These are phyloP conservation scores for Hypoxylon sp. DNA, from an alignment of 2,329 filamentous ascomycete species.

Conservation along the genomic window DNA sequence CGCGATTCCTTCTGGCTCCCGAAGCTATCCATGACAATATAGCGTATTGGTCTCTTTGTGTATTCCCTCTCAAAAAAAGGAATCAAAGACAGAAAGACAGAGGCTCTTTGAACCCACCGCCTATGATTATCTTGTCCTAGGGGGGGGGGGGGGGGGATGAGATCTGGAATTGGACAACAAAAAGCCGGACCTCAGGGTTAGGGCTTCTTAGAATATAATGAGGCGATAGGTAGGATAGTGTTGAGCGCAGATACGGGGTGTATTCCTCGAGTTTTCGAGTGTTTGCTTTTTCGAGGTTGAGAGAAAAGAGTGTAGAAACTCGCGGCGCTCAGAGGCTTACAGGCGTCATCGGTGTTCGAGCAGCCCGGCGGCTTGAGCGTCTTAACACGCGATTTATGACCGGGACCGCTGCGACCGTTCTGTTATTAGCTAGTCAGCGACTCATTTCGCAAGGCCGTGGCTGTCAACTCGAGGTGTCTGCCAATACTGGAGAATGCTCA, in stretches of 20 bases:
- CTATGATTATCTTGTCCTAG: background rate
- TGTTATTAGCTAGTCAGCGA: conserved; percentile 28
- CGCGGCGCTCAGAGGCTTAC: conserved; percentile 25
- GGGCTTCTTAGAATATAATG: background rate
- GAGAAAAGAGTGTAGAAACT: conserved; percentile 21
- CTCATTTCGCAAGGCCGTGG: conserved; percentile 19
- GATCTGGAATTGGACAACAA: background rate
- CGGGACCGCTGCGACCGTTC: conserved; percentile 25
- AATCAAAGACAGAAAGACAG: background rate
- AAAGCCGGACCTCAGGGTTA: background rate
- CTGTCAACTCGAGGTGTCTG: conserved; percentile 18
- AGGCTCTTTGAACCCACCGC: conserved; percentile 1
- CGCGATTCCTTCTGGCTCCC: conserved; percentile 45
- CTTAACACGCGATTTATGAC: conserved; percentile 41
- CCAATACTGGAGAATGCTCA: conserved; percentile 4
- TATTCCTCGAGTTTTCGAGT: conserved; percentile 8
- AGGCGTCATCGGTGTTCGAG: conserved; percentile 35
- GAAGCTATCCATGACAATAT: conserved; percentile 48
- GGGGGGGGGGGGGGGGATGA: background rate
- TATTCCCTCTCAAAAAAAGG: background rate
- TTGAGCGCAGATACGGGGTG: conserved; percentile 5
- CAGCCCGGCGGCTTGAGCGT: conserved; percentile 40
- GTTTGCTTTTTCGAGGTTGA: conserved; percentile 25
- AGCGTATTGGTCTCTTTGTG: conserved; percentile 1
- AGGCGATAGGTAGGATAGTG: conserved; percentile 8